These are phyloP conservation scores for Mycena galopus DNA, from an alignment of 768 basidiomycete genomes.

Conservation along the genomic window DNA sequence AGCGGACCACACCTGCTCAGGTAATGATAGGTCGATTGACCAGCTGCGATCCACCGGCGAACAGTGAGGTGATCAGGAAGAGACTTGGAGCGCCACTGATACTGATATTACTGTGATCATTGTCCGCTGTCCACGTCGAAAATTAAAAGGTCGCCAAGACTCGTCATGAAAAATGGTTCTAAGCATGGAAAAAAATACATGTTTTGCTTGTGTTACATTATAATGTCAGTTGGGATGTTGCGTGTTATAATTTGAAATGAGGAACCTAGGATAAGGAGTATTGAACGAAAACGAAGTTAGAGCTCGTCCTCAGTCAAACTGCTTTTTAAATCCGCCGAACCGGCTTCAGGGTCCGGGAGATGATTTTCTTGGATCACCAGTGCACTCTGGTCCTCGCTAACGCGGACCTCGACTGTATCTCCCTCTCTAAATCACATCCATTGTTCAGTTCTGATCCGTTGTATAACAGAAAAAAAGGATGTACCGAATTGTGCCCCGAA, in stretches of 20 bases:
- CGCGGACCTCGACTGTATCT: conserved; percentile 71
- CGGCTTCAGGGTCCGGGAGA: conserved; percentile 54
- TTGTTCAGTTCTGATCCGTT: neutral
- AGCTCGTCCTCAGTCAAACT: conserved; percentile 3
- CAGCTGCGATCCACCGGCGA: no score
- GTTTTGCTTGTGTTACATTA: neutral
- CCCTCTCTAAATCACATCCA: conserved; percentile 63
- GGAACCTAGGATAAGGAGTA: neutral
- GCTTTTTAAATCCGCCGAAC: neutral
- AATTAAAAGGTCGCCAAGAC: no score
- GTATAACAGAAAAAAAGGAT: conserved; percentile 29
- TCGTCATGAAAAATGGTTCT: no score
- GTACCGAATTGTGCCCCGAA: conserved; percentile 84
- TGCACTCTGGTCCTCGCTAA: conserved; percentile 53
- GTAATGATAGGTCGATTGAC: no score
- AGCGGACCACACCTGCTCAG: no score
- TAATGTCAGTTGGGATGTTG: neutral
- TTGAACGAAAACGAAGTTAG: neutral
- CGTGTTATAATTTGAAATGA: neutral
- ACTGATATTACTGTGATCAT: no score
- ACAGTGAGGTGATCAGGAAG: no score
- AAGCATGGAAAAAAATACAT: neutral
- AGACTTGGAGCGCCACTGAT: no score
- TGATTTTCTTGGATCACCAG: conserved; percentile 78
- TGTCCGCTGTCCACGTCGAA: no score